A percentile compares a stretch with the other conserved stretches of the same genome.
Evolutionary conservation across 2,329 filamentous ascomycete genomes (phyloP).

Genomic region (Epichloe elymi): DNA sequence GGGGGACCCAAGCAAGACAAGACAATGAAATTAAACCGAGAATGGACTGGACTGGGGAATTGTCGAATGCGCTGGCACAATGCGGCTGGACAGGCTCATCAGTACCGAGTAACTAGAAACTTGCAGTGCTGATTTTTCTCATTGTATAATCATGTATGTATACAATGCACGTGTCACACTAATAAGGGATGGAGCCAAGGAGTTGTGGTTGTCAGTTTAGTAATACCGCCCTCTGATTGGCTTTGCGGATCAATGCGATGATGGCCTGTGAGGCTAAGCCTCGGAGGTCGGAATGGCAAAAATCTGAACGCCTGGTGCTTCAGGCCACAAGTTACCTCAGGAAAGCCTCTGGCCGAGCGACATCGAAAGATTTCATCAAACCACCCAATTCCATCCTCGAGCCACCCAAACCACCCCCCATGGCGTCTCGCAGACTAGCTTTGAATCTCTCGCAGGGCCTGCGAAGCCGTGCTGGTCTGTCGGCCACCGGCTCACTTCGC

Average conservation of each 20-base stretch:
- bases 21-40: no score
- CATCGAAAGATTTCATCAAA: slow-evolving; percentile 40
- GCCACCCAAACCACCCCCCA: slow-evolving; percentile 42
- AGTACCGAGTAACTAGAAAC: no score
- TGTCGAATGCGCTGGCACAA: no score
- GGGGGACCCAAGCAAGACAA: no score
- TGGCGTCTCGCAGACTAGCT: slow-evolving; percentile 97
- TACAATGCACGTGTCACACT: no score
- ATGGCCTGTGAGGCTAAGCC: slow-evolving; percentile 12
- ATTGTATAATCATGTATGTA: no score
- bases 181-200: no score
- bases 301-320: slow-evolving; percentile 21
- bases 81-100: no score
- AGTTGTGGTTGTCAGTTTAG: slow-evolving; percentile 9
- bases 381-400: slow-evolving; percentile 37
- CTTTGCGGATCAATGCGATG: neutral
- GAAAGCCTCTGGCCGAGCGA: slow-evolving; percentile 33
- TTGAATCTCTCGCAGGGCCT: slow-evolving; percentile 85
- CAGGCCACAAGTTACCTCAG: slow-evolving; percentile 31
- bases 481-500: slow-evolving; percentile 62
- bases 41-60: no score
- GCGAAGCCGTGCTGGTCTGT: slow-evolving; percentile 75
- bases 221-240: slow-evolving; percentile 25
- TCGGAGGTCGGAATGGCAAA: slow-evolving; percentile 31
- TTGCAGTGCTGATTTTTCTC: no score